A percentile compares a stretch with the other conserved stretches of the same genome.
These are phyloP conservation scores for Lichtheimia hyalospora DNA, from an alignment of 371 early-diverging fungal species.

Conservation along the genomic window DNA sequence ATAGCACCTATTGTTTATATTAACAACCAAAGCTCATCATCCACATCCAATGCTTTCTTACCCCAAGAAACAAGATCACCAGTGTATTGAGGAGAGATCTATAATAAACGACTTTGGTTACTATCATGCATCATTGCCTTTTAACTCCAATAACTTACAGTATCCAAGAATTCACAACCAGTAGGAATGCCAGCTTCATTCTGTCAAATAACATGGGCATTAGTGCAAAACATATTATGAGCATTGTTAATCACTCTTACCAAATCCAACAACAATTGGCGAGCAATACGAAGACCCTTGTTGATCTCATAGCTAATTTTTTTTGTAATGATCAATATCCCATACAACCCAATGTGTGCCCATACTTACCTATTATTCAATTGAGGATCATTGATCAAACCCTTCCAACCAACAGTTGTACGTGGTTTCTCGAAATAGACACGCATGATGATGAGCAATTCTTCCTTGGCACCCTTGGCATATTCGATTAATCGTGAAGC, in stretches of 20 bases:
- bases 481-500: constrained; percentile 53
- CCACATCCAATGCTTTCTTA: constrained; percentile 18
- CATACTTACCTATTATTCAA: constrained; percentile 52
- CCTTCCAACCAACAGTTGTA: constrained; percentile 95
- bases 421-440: constrained; percentile 95
- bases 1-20: constrained; percentile 57
- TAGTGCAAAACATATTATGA: no score
- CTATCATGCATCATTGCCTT: not conserved
- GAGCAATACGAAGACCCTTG: constrained; percentile 84
- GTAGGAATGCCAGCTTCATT: constrained; percentile 82
- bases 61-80: constrained; percentile 84
- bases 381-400: constrained; percentile 81
- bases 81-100: constrained; percentile 79
- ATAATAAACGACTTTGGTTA: not conserved
- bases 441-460: constrained; percentile 86
- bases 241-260: constrained; percentile 16
- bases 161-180: constrained; percentile 85
- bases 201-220: constrained; percentile 9
- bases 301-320: constrained; percentile 77
- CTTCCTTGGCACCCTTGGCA: constrained; percentile 61
- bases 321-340: not conserved
- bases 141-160: constrained; percentile 25
- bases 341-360: not conserved
- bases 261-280: constrained; percentile 70
- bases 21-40: not conserved